Conservation (phyloP, 1,284 basidiomycete genomes). For the Phylloboletellus chloephorus region DNA sequence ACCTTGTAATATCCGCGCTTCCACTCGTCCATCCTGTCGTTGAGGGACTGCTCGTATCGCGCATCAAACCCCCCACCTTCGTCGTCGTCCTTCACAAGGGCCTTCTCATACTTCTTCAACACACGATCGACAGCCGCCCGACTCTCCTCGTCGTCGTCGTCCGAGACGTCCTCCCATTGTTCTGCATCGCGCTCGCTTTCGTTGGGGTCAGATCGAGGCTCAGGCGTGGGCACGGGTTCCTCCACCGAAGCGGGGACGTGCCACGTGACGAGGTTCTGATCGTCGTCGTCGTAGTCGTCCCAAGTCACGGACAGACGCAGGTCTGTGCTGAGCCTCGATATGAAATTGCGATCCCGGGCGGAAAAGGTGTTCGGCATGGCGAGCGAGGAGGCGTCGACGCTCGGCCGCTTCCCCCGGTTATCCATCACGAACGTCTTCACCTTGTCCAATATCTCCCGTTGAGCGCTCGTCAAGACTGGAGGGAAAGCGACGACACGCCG, state of each 20-base stretch:
- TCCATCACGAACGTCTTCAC: constrained; percentile 71
- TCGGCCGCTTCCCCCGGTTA: constrained; percentile 39
- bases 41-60: constrained; percentile 66
- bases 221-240: constrained; percentile 34
- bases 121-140: constrained; percentile 75
- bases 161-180: constrained; percentile 44
- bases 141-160: constrained; percentile 56
- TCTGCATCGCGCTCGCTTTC: constrained; percentile 33
- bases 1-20: constrained; percentile 89
- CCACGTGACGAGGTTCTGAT: constrained; percentile 67
- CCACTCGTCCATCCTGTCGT: constrained; percentile 89
- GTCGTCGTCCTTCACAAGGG: constrained; percentile 65
- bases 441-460: constrained; percentile 71
- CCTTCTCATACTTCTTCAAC: constrained; percentile 83
- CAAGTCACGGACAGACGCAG: constrained; percentile 74
- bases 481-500: not conserved
- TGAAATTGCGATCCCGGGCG: constrained; percentile 73
- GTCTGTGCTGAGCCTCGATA: constrained; percentile 68
- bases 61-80: constrained; percentile 73
- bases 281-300: constrained; percentile 87
- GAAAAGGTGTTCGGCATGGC: constrained; percentile 73
- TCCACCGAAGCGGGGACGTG: constrained; percentile 51
- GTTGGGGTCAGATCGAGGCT: constrained; percentile 22
- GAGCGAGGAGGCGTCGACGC: constrained; percentile 39
- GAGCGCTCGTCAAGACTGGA: constrained; percentile 65